Conservation (phyloP, 345 rosid genomes). For the Conringia planisiliqua region DNA sequence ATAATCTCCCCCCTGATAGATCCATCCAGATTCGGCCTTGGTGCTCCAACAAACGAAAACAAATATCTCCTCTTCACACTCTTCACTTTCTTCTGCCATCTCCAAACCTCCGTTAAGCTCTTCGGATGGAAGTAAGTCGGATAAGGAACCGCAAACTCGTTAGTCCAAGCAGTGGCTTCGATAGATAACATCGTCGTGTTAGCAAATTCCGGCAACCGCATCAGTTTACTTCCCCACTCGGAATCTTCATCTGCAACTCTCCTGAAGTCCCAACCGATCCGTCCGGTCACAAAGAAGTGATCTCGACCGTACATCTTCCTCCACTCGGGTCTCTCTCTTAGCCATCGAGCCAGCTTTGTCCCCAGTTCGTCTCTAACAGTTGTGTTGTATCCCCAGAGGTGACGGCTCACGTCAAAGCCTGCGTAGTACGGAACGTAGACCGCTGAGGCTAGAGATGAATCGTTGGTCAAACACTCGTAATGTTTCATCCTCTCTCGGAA, state of each 20-base stretch:
- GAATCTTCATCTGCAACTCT: slow-evolving; percentile 19
- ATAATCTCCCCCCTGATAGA: slow-evolving; percentile 46
- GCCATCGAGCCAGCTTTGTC: slow-evolving; percentile 35
- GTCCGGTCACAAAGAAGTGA: slow-evolving; percentile 47
- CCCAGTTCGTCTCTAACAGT: slow-evolving; percentile 38
- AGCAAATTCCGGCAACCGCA: slow-evolving; percentile 28
- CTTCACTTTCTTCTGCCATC: slow-evolving; percentile 41
- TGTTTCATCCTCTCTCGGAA: slow-evolving; percentile 45
- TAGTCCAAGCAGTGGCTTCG: slow-evolving; percentile 32
- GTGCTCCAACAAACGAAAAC: slow-evolving; percentile 43
- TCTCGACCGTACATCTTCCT: slow-evolving; percentile 39
- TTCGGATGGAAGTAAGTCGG: slow-evolving; percentile 51
- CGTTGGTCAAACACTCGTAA: slow-evolving; percentile 41
- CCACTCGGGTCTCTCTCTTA: slow-evolving; percentile 41
- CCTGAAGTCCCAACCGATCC: slow-evolving; percentile 42
- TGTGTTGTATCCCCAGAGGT: slow-evolving; percentile 39
- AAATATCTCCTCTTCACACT: slow-evolving; percentile 26
- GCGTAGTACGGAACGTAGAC: slow-evolving; percentile 44
- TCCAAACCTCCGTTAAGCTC: slow-evolving; percentile 21
- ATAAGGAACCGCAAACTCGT: slow-evolving; percentile 44
- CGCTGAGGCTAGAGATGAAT: slow-evolving; percentile 46
- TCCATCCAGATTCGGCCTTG: slow-evolving; percentile 25
- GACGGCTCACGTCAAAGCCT: slow-evolving; percentile 43
- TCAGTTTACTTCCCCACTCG: slow-evolving; percentile 48
- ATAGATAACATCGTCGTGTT: slow-evolving; percentile 46